These are phyloP conservation scores for Metschnikowia vanudenii DNA, from an alignment of 805 yeast genomes.

Conservation along the genomic window DNA sequence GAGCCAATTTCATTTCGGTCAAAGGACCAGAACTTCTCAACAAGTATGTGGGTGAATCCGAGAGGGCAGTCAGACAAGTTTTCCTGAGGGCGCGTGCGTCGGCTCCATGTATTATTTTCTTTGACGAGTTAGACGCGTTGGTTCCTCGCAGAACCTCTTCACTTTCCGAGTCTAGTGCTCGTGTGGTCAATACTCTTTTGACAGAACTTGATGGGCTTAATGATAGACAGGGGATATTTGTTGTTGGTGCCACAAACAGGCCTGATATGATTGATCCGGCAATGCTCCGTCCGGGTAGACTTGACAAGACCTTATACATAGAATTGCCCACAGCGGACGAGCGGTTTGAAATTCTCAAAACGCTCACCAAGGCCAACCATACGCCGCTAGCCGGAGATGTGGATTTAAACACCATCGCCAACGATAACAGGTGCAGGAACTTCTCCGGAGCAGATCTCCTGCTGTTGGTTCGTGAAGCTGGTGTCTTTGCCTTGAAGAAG, in stretches of 20 bases:
- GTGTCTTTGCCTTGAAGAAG: conserved; percentile 79
- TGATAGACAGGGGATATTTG: conserved; percentile 89
- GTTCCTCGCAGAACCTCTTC: conserved; percentile 93
- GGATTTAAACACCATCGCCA: conserved; percentile 59
- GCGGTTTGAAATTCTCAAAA: conserved; percentile 75
- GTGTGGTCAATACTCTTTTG: conserved; percentile 91
- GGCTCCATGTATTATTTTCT: conserved; percentile 90
- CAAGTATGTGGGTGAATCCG: conserved; percentile 95
- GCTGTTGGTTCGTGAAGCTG: conserved; percentile 90
- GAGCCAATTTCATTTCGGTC: conserved; percentile 93
- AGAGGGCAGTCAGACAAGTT: conserved; percentile 89
- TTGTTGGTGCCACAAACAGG: conserved; percentile 94
- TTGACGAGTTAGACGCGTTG: conserved; percentile 93
- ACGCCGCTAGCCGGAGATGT: conserved; percentile 73
- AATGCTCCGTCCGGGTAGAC: conserved; percentile 94
- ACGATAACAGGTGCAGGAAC: conserved; percentile 78
- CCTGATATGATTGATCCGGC: conserved; percentile 99
- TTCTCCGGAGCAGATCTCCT: conserved; percentile 97
- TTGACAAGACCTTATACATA: conserved; percentile 88
- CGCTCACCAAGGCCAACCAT: conserved; percentile 66
- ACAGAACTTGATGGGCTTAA: conserved; percentile 95
- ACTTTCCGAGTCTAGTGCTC: conserved; percentile 81
- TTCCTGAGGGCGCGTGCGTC: conserved; percentile 91
- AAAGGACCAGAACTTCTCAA: conserved; percentile 94
- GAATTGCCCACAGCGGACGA: conserved; percentile 82